Evolutionary conservation across 345 rosid genomes (phyloP).

Genomic region (Eucalyptus microcorys): DNA sequence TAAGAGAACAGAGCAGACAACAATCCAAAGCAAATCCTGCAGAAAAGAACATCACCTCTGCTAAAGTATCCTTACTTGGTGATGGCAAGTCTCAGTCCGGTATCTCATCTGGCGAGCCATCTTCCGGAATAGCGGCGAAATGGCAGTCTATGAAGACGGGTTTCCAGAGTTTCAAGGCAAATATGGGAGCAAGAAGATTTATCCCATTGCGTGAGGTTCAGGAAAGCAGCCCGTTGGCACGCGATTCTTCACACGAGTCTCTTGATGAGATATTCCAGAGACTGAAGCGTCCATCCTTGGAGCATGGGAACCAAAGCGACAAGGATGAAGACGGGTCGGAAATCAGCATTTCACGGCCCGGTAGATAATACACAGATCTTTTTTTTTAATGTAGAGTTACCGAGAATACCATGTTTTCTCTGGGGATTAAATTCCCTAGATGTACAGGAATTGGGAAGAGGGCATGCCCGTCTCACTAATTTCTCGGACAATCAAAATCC

Average conservation of each 20-base stretch:
- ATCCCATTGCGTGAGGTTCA: constrained; percentile 49
- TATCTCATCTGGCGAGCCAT: constrained; percentile 13
- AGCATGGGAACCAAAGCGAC: constrained; percentile 16
- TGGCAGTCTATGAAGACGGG: constrained; percentile 88
- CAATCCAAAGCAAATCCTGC: constrained; percentile 26
- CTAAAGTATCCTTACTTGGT: constrained; percentile 77
- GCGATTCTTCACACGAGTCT: constrained; percentile 33
- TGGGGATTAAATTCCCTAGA: neutral
- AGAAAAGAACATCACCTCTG: constrained; percentile 52
- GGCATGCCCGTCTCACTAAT: neutral
- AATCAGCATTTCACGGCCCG: constrained; percentile 2
- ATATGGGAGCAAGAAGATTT: constrained; percentile 55
- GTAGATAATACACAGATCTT: constrained; percentile 5
- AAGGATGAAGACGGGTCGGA: constrained; percentile 13
- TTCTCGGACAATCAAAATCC: neutral
- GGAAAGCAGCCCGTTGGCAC: constrained; percentile 16
- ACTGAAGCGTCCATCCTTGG: constrained; percentile 55
- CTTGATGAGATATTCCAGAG: constrained; percentile 88
- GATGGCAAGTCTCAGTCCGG: constrained; percentile 13
- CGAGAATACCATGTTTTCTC: neutral
- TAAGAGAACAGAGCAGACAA: constrained; percentile 66
- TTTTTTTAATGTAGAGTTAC: neutral
- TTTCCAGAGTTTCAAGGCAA: constrained; percentile 79
- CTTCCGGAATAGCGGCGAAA: constrained; percentile 49
- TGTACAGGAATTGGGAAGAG: neutral